phyloP scores from a whole-genome alignment of 768 basidiomycete genomes.

The Suillus weaverae region DNA sequence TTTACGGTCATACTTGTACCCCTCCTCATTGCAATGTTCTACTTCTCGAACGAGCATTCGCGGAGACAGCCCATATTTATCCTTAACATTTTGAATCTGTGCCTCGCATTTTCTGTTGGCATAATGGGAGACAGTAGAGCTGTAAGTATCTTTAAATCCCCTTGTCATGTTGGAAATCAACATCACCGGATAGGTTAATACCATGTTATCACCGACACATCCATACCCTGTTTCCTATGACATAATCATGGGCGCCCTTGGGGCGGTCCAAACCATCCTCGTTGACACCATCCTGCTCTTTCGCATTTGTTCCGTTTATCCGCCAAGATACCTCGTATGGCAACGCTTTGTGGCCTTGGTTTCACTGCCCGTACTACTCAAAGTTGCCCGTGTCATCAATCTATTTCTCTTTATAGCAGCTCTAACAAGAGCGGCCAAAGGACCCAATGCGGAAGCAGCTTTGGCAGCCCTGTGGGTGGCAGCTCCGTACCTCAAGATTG shows the following conservation, averaged over 20 bases:
- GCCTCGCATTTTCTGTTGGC: constrained; percentile 23
- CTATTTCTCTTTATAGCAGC: constrained; percentile 28
- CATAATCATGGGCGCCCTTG: constrained; percentile 32
- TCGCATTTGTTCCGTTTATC: constrained; percentile 30
- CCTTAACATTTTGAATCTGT: constrained; percentile 26
- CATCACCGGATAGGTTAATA: constrained; percentile 23
- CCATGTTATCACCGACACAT: constrained; percentile 23
- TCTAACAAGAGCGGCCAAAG: constrained; percentile 20
- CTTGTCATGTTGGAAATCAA: neutral
- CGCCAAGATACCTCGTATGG: constrained; percentile 16
- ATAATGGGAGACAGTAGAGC: constrained; percentile 20
- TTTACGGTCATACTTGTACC: constrained; percentile 32
- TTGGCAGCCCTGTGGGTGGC: constrained; percentile 21
- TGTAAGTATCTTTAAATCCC: constrained; percentile 8
- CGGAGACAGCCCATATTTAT: constrained; percentile 29
- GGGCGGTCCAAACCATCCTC: constrained; percentile 28
- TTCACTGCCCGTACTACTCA: constrained; percentile 28
- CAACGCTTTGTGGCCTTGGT: constrained; percentile 20
- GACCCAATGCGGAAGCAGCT: constrained; percentile 17
- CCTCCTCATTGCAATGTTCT: constrained; percentile 31
- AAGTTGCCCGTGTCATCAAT: constrained; percentile 29
- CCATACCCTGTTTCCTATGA: constrained; percentile 24
- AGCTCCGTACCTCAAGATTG: constrained; percentile 33
- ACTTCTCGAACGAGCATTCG: constrained; percentile 28
- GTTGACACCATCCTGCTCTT: constrained; percentile 31